A percentile compares a stretch with the other conserved stretches of the same genome.
These are phyloP conservation scores for Chondrus crispus DNA, from an alignment of 23 red algal genomes.

Conservation along the genomic window DNA sequence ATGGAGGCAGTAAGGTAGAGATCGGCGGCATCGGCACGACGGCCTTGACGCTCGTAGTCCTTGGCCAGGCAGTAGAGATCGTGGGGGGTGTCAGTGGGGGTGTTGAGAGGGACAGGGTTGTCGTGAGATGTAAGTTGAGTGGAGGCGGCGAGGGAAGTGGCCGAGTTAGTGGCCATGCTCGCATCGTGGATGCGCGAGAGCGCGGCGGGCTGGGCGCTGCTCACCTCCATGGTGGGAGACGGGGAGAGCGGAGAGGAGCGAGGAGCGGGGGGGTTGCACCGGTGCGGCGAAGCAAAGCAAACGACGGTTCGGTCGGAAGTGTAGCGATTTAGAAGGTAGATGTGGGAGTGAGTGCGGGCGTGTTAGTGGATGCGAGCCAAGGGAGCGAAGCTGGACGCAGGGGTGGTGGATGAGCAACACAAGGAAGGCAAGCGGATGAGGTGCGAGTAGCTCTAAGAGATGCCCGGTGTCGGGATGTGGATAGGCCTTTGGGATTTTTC, in stretches of 20 bases:
- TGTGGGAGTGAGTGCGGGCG: no score
- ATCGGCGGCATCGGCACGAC: slow-evolving; percentile 34
- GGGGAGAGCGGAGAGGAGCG: neutral
- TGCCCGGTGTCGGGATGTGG: no score
- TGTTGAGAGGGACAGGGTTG: slow-evolving; percentile 34
- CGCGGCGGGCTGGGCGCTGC: neutral
- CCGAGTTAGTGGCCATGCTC: neutral
- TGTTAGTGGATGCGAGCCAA: no score
- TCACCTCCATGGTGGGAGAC: neutral
- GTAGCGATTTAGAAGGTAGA: no score
- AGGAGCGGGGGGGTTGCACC: slow-evolving; percentile 14
- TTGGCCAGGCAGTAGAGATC: slow-evolving; percentile 59
- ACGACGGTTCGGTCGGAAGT: neutral
- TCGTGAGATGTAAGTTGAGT: slow-evolving; percentile 37
- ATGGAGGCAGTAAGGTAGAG: slow-evolving; percentile 52
- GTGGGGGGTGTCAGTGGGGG: slow-evolving; percentile 43
- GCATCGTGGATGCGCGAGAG: no score
- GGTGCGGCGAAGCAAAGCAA: neutral
- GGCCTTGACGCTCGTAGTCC: slow-evolving; percentile 39
- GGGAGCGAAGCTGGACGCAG: no score
- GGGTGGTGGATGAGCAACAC: no score
- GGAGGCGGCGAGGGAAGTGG: neutral
- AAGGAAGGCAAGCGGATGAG: no score
- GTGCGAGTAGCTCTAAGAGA: no score
- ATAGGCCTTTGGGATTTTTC: no score